phyloP scores from a whole-genome alignment of 2,329 filamentous ascomycete genomes.

The Aspergillus bombycis region DNA sequence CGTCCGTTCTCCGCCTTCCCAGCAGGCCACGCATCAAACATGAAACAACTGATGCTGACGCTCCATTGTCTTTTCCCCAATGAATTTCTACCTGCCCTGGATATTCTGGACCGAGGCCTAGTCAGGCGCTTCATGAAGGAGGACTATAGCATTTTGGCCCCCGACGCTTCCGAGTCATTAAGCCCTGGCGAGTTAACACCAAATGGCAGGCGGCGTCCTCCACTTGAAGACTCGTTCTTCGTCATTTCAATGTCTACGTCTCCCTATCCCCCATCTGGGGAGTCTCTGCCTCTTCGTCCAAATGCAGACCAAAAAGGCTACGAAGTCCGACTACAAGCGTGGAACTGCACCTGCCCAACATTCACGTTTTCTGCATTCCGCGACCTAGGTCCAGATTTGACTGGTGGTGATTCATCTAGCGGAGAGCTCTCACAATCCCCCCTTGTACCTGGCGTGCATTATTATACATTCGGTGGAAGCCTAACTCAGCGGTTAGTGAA shows the following conservation, averaged over 20 bases:
- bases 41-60: conserved; percentile 68
- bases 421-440: not conserved
- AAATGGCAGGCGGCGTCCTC: not conserved
- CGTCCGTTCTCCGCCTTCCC: conserved; percentile 16
- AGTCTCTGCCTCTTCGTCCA: not conserved
- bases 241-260: conserved; percentile 62
- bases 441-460: conserved; percentile 12
- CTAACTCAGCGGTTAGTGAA: conserved; percentile 27
- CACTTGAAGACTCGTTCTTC: conserved; percentile 55
- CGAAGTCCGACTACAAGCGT: conserved; percentile 71
- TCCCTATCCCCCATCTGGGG: conserved; percentile 25
- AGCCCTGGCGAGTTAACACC: not conserved
- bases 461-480: conserved; percentile 42
- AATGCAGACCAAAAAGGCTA: conserved; percentile 54
- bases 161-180: not conserved
- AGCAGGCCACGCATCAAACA: conserved; percentile 25
- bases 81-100: conserved; percentile 79
- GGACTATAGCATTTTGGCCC: not conserved
- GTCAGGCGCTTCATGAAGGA: conserved; percentile 58
- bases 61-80: conserved; percentile 84
- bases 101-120: conserved; percentile 79
- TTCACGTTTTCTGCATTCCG: conserved; percentile 76
- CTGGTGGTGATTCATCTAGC: conserved; percentile 13
- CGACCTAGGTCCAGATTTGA: conserved; percentile 32
- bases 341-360: conserved; percentile 88